Evolutionary conservation across 2,329 filamentous ascomycete genomes (phyloP).

Genomic region (Aspergillus spinulosporus): DNA sequence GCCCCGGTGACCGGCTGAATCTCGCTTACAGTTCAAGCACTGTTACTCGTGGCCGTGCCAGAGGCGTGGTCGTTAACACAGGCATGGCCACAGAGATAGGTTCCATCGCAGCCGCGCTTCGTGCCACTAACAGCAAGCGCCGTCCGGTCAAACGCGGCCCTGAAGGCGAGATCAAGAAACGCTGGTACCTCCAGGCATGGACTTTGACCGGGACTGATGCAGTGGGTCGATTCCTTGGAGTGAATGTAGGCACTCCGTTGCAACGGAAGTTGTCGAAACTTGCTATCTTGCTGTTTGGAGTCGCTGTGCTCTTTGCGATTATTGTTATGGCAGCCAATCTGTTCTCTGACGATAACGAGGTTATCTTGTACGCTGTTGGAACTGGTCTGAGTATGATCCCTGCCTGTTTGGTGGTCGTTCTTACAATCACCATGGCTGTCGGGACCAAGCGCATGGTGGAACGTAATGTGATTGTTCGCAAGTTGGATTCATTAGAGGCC

Average conservation of each 20-base stretch:
- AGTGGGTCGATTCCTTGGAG: slow-evolving; percentile 64
- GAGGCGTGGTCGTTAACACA: slow-evolving; percentile 61
- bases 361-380: slow-evolving; percentile 65
- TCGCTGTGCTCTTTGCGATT: slow-evolving; percentile 68
- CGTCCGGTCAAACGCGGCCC: slow-evolving; percentile 55
- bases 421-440: slow-evolving; percentile 68
- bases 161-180: slow-evolving; percentile 52
- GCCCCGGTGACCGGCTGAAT: slow-evolving; percentile 61
- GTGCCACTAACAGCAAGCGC: slow-evolving; percentile 56
- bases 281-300: slow-evolving; percentile 64
- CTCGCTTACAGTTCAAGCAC: slow-evolving; percentile 64
- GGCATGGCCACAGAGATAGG: slow-evolving; percentile 65
- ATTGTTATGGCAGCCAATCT: slow-evolving; percentile 67
- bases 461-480: slow-evolving; percentile 59
- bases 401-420: slow-evolving; percentile 62
- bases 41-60: slow-evolving; percentile 62
- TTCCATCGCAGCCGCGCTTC: slow-evolving; percentile 64
- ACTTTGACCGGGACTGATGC: slow-evolving; percentile 57
- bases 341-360: slow-evolving; percentile 55
- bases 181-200: slow-evolving; percentile 55
- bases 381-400: slow-evolving; percentile 63
- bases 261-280: slow-evolving; percentile 68
- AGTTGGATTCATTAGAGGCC: slow-evolving; percentile 59
- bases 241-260: slow-evolving; percentile 70
- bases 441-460: slow-evolving; percentile 61